Conservation (phyloP, 768 basidiomycete species). For the Chiua virens region DNA sequence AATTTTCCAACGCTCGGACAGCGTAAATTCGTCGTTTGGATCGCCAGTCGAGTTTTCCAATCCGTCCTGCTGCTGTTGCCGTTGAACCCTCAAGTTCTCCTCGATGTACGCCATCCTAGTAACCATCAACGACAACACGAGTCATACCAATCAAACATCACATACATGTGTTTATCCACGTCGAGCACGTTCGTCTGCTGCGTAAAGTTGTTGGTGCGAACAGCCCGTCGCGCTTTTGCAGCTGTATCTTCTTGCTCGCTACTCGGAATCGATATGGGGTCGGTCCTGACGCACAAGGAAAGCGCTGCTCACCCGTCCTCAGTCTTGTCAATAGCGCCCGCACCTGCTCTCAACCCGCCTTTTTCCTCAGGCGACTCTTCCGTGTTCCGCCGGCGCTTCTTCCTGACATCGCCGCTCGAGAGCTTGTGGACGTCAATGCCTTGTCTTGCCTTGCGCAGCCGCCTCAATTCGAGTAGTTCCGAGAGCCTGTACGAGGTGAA, state of each 20-base stretch:
- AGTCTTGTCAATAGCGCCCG: conserved; percentile 34
- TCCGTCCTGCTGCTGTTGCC: conserved; percentile 51
- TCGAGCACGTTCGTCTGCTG: conserved; percentile 95
- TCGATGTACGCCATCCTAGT: conserved; percentile 97
- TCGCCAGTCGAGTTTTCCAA: conserved; percentile 44
- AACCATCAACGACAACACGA: not conserved
- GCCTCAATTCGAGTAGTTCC: conserved; percentile 83
- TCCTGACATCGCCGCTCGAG: conserved; percentile 79
- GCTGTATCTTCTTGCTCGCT: conserved; percentile 68
- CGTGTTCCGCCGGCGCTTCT: conserved; percentile 57
- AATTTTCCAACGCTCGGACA: conserved; percentile 63
- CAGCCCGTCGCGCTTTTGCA: conserved; percentile 68
- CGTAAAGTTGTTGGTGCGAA: conserved; percentile 91
- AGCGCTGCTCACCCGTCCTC: conserved; percentile 48
- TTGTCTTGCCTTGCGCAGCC: conserved; percentile 65
- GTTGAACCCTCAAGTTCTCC: conserved; percentile 79
- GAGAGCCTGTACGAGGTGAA: conserved; percentile 51
- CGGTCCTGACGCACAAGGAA: no score
- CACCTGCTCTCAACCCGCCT: conserved; percentile 51
- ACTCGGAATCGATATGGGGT: not conserved
- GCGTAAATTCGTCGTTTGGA: conserved; percentile 73
- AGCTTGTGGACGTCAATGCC: conserved; percentile 88
- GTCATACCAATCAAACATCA: conserved; percentile 3
- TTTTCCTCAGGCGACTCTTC: conserved; percentile 44
- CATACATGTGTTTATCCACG: conserved; percentile 98